phyloP scores from a whole-genome alignment of 331 rosid species.

The Quercus phellos region DNA sequence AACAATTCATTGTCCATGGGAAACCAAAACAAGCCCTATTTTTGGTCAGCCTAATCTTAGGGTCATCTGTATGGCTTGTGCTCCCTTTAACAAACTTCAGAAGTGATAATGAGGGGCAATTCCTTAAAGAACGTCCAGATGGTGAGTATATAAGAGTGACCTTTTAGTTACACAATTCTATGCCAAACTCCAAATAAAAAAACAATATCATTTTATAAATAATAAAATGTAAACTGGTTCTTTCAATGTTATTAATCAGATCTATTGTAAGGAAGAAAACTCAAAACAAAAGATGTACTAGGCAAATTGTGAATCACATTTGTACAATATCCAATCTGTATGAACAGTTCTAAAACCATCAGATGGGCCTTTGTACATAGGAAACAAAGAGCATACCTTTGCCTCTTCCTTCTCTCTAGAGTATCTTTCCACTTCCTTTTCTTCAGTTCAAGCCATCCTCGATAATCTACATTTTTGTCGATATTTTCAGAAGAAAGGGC shows the following conservation, averaged over 20 bases:
- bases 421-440: constrained; percentile 80
- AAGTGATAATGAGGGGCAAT: not conserved
- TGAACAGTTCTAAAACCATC: not conserved
- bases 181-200: not conserved
- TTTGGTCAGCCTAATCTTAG: constrained; percentile 9
- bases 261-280: not conserved
- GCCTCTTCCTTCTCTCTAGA: constrained; percentile 73
- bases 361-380: constrained; percentile 6
- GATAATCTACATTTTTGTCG: constrained; percentile 75
- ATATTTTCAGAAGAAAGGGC: constrained; percentile 34
- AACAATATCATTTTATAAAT: not conserved
- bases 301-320: not conserved
- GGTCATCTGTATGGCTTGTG: constrained; percentile 13
- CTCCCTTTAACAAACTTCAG: not conserved
- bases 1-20: constrained; percentile 13
- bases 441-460: constrained; percentile 88
- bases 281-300: not conserved
- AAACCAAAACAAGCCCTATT: not conserved
- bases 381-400: constrained; percentile 46
- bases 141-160: not conserved
- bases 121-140: not conserved
- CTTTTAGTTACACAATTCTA: not conserved
- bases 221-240: not conserved
- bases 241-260: not conserved
- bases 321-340: constrained; percentile 9